Evolutionary conservation across 768 basidiomycete genomes (phyloP).

Genomic region (Mrakia blollopis): DNA sequence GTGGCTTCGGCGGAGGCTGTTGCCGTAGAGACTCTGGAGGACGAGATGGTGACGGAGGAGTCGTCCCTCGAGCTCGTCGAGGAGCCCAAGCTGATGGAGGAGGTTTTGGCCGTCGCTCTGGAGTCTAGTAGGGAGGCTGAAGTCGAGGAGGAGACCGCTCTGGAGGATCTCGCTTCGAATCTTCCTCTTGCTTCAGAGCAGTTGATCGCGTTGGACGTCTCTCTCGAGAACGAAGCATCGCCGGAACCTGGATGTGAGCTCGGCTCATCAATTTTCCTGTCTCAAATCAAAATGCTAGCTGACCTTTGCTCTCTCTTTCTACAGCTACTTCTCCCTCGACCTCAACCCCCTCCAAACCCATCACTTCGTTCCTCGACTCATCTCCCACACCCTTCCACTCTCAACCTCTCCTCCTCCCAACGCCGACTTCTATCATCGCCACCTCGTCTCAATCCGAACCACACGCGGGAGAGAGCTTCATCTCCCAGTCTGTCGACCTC

Average conservation of each 20-base stretch:
- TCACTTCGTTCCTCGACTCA: neutral
- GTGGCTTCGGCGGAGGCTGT: neutral
- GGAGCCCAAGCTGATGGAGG: neutral
- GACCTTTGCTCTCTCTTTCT: neutral
- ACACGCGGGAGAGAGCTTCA: neutral
- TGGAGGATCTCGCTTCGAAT: neutral
- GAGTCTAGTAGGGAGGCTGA: neutral
- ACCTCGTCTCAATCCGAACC: neutral
- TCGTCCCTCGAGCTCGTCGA: neutral
- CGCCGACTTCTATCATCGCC: neutral
- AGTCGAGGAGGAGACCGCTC: neutral
- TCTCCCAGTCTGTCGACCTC: neutral
- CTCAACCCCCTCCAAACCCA: neutral
- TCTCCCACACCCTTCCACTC: neutral
- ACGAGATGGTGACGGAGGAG: neutral
- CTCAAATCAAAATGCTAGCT: neutral
- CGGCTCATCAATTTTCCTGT: neutral
- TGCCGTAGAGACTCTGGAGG: neutral
- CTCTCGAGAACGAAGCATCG: neutral
- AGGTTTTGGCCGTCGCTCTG: neutral
- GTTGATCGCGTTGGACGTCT: neutral
- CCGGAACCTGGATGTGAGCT: neutral
- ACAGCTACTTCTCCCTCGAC: neutral
- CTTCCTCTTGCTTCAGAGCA: neutral
- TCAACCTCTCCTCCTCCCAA: neutral